phyloP scores from a whole-genome alignment of 2,329 filamentous ascomycete genomes.

The Fusarium sp. region DNA sequence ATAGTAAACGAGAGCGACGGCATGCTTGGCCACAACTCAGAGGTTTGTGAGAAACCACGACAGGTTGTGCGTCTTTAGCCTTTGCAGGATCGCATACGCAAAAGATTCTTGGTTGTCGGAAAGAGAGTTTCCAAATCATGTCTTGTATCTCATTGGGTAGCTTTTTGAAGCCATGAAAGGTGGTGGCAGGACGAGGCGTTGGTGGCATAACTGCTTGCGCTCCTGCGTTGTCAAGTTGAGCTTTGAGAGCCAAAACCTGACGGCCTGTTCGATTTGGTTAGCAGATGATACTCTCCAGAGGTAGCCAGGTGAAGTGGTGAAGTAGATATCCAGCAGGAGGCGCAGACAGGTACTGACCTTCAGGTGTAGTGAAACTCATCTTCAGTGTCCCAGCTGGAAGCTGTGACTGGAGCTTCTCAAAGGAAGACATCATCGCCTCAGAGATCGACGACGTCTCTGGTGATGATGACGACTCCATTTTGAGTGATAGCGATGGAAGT shows the following conservation, averaged over 20 bases:
- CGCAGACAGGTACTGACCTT: background rate
- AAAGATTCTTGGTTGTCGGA: slow-evolving; percentile 1
- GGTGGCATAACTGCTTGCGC: background rate
- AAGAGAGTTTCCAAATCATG: background rate
- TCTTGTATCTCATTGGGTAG: background rate
- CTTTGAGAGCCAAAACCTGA: background rate
- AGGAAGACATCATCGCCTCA: background rate
- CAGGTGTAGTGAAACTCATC: background rate
- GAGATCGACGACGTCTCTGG: background rate
- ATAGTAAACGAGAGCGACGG: background rate
- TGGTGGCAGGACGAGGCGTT: background rate
- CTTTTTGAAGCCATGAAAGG: slow-evolving; percentile 1
- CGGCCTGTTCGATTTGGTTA: background rate
- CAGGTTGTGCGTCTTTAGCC: background rate
- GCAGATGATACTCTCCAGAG: too few species aligned
- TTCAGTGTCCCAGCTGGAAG: background rate
- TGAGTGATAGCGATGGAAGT: background rate
- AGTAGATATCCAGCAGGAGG: background rate
- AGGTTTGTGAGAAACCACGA: slow-evolving; percentile 1
- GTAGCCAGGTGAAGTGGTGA: background rate
- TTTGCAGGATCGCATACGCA: background rate
- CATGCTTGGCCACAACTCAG: background rate
- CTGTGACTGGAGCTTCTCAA: background rate
- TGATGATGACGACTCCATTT: background rate
- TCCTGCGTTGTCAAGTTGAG: background rate